These are phyloP conservation scores for Aureobasidium subglaciale DNA, from an alignment of 2,329 filamentous ascomycete genomes.

Conservation along the genomic window DNA sequence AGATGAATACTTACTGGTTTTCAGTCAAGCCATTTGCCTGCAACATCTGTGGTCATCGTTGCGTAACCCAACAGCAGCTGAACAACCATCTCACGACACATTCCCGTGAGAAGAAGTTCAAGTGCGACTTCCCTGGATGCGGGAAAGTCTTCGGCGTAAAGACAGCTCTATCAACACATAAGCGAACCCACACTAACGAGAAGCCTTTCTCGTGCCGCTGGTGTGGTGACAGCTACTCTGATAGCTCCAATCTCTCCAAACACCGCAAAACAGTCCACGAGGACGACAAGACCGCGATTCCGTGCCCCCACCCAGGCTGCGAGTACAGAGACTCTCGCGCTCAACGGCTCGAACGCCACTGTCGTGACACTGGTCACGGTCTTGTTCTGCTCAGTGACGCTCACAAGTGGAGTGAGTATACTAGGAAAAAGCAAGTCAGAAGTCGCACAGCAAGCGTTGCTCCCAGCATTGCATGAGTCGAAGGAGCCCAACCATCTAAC, in stretches of 20 bases:
- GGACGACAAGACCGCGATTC: conserved; percentile 11
- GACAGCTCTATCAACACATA: conserved; percentile 62
- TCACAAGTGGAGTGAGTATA: conserved; percentile 11
- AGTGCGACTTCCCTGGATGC: conserved; percentile 44
- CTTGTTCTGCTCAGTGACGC: not conserved
- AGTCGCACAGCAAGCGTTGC: conserved; percentile 10
- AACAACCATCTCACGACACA: conserved; percentile 62
- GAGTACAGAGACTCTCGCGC: conserved; percentile 7
- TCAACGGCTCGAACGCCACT: conserved; percentile 7
- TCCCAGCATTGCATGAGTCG: not conserved
- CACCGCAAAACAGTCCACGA: conserved; percentile 19
- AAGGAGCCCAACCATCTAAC: not conserved
- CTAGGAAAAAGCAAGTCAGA: not conserved
- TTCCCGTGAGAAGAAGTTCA: conserved; percentile 57
- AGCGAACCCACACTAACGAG: conserved; percentile 57
- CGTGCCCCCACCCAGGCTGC: conserved; percentile 2
- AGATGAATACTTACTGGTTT: too few species aligned
- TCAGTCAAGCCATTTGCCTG: conserved; percentile 38
- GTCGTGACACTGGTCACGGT: conserved; percentile 12
- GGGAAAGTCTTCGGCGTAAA: conserved; percentile 58
- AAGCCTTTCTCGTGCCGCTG: conserved; percentile 38
- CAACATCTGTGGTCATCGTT: conserved; percentile 30
- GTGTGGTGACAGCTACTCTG: conserved; percentile 30
- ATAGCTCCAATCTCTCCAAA: conserved; percentile 29
- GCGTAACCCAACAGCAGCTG: conserved; percentile 62